Evolutionary conservation across 805 yeast species (phyloP).

Genomic region (Jamesozyma spencerorum): DNA sequence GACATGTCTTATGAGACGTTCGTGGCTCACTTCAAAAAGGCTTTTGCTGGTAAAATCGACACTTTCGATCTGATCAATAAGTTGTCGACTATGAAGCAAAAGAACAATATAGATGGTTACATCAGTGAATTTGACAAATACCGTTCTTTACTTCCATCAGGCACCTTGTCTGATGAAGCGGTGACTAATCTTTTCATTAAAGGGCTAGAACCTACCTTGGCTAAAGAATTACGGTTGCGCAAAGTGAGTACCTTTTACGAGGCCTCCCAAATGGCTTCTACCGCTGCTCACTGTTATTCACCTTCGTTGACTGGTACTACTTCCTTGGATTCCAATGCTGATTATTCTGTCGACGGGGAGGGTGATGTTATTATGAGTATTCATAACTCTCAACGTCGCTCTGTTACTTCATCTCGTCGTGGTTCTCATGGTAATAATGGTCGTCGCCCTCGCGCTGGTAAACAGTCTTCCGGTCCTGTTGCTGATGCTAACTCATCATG

Average conservation of each 20-base stretch:
- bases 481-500: not conserved
- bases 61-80: not conserved
- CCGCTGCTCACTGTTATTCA: not conserved
- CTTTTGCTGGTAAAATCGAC: not conserved
- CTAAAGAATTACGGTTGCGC: constrained; percentile 1
- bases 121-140: constrained; percentile 1
- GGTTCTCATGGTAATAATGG: not conserved
- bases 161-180: not conserved
- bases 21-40: not conserved
- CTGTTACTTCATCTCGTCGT: not conserved
- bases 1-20: not conserved
- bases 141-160: not conserved
- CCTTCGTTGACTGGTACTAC: not conserved
- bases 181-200: not conserved
- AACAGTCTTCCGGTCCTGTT: too few species aligned
- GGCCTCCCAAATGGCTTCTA: constrained; percentile 1
- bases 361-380: constrained; percentile 1
- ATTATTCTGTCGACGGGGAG: not conserved
- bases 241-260: not conserved
- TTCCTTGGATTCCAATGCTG: not conserved
- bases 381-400: not conserved
- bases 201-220: not conserved
- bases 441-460: not conserved
- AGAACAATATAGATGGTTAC: not conserved
- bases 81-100: not conserved